These are phyloP conservation scores for Fusarium sp. DNA, from an alignment of 2,329 filamentous ascomycete species.

Conservation along the genomic window DNA sequence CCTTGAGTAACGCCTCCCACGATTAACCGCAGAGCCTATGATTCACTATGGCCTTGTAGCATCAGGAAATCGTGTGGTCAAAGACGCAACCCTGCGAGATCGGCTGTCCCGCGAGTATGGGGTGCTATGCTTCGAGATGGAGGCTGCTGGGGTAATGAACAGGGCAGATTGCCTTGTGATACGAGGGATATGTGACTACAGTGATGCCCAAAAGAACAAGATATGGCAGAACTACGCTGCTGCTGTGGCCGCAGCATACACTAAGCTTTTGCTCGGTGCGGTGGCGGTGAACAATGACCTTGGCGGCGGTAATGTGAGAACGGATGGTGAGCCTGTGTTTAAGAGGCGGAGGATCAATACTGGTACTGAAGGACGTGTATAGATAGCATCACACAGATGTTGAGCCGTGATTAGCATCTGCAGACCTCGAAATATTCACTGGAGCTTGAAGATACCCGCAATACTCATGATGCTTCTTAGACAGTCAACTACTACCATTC, in stretches of 20 bases:
- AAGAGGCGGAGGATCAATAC: not conserved
- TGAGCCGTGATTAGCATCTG: no score
- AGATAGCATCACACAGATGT: no score
- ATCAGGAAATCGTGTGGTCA: not conserved
- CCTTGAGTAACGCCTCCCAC: not conserved
- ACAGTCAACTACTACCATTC: not conserved
- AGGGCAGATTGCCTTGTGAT: not conserved
- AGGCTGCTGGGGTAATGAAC: not conserved
- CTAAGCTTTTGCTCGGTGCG: not conserved
- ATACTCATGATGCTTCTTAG: rapidly evolving
- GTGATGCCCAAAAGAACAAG: not conserved
- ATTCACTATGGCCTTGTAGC: not conserved
- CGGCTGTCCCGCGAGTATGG: not conserved
- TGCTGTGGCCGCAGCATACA: not conserved
- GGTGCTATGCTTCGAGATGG: not conserved
- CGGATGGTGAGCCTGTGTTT: not conserved
- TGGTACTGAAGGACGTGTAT: rapidly evolving
- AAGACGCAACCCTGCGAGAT: not conserved
- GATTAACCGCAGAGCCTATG: not conserved
- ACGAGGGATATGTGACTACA: not conserved
- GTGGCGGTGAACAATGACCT: not conserved
- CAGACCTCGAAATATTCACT: not conserved
- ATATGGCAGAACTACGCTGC: not conserved
- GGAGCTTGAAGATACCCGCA: rapidly evolving
- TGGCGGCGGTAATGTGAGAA: rapidly evolving